A percentile compares a stretch with the other conserved stretches of the same genome.
phyloP scores from a whole-genome alignment of 495 filamentous ascomycete genomes.

The Terfezia claveryi region DNA sequence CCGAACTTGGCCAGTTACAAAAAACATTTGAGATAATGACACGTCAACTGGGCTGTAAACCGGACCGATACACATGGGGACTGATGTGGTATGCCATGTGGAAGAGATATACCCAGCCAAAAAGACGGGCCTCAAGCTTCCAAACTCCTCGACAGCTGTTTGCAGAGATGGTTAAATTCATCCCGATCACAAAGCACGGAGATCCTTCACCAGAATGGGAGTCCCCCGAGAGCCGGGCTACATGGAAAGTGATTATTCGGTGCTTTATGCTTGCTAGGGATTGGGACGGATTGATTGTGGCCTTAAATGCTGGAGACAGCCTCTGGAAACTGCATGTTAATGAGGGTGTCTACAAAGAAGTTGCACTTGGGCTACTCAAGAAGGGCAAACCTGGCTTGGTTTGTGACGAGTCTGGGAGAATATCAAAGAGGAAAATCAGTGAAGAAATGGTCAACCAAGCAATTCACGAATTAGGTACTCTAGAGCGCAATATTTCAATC shows the following conservation, averaged over 20 bases:
- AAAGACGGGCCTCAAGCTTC: slow-evolving; percentile 25
- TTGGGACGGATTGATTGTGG: slow-evolving; percentile 8
- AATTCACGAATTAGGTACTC: not conserved
- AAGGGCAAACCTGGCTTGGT: not conserved
- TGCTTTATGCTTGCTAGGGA: slow-evolving; percentile 10
- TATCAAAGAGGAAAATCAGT: not conserved
- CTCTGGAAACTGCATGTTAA: slow-evolving; percentile 9
- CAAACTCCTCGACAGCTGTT: slow-evolving; percentile 30
- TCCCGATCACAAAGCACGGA: not conserved
- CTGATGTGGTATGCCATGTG: slow-evolving; percentile 30
- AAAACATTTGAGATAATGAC: slow-evolving; percentile 23
- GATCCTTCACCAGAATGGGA: not conserved
- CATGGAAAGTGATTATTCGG: slow-evolving; percentile 10
- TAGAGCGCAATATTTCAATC: not conserved
- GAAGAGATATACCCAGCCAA: slow-evolving; percentile 29
- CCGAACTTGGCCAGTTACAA: slow-evolving; percentile 28
- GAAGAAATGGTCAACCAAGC: not conserved
- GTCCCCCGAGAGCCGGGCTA: not conserved
- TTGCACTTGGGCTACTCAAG: slow-evolving; percentile 11
- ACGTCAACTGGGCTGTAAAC: slow-evolving; percentile 17
- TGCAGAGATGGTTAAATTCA: slow-evolving; percentile 25
- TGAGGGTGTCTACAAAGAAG: slow-evolving; percentile 3
- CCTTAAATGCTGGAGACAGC: slow-evolving; percentile 8
- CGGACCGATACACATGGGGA: slow-evolving; percentile 34
- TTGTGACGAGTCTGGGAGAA: not conserved